A percentile compares a stretch with the other conserved stretches of the same genome.
These are phyloP conservation scores for Silene uniflora DNA, from an alignment of 148 eudicot species.

Conservation along the genomic window DNA sequence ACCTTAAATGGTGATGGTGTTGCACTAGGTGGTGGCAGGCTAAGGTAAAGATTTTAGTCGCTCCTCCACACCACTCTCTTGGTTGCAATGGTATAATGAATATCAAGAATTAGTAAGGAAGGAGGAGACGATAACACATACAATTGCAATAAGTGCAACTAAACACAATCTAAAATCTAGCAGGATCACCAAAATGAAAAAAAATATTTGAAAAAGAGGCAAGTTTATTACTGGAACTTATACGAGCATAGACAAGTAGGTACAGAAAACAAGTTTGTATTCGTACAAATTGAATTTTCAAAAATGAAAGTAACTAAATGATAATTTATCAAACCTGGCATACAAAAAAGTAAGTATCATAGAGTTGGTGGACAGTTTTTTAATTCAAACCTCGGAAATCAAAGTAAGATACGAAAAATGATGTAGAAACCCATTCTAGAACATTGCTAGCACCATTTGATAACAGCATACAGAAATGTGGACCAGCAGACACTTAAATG, in stretches of 20 bases:
- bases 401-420: not conserved
- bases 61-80: not conserved
- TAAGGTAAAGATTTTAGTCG: not conserved
- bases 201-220: not conserved
- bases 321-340: not conserved
- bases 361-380: not conserved
- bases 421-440: not conserved
- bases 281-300: not conserved
- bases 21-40: not conserved
- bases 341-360: not conserved
- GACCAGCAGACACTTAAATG: not conserved
- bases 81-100: not conserved
- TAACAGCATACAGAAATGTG: not conserved
- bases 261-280: not conserved
- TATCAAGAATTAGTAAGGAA: not conserved
- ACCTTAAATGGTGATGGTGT: not conserved
- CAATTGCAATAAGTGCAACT: not conserved
- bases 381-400: not conserved
- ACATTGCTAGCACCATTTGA: not conserved
- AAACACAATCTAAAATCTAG: not conserved
- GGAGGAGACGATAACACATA: not conserved
- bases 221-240: not conserved
- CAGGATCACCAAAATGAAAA: not conserved
- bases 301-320: too few relatives aligned
- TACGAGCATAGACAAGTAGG: not conserved